These are phyloP conservation scores for Eimeria tenella DNA, from an alignment of 169 alveolate species.

Conservation along the genomic window DNA sequence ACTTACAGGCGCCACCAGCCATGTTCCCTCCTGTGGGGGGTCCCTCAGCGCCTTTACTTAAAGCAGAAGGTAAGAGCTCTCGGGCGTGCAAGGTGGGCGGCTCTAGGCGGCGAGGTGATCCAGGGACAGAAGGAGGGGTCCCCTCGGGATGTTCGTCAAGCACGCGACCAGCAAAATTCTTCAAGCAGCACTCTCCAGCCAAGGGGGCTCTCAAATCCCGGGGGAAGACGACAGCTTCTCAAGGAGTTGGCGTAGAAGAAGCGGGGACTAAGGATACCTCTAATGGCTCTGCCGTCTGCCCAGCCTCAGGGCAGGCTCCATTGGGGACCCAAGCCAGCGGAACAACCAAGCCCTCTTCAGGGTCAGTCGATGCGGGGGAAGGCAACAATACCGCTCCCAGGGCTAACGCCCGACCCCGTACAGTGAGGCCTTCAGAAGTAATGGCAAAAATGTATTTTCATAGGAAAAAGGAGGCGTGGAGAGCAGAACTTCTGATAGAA, in stretches of 20 bases:
- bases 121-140: slow-evolving; percentile 27
- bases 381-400: slow-evolving; percentile 13
- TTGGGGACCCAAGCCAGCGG: slow-evolving; percentile 9
- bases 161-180: slow-evolving; percentile 49
- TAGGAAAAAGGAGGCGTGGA: slow-evolving; percentile 75
- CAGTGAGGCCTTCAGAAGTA: slow-evolving; percentile 61
- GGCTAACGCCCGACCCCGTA: slow-evolving; percentile 19
- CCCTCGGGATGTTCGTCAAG: background rate
- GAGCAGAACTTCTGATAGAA: slow-evolving; percentile 66
- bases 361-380: background rate
- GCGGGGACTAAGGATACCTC: slow-evolving; percentile 12
- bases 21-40: slow-evolving; percentile 4
- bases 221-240: background rate
- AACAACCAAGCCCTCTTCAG: background rate
- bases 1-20: background rate
- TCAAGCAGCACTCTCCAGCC: slow-evolving; percentile 57
- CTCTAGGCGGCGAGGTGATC: slow-evolving; percentile 12
- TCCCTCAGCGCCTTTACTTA: background rate
- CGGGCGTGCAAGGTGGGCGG: slow-evolving; percentile 12
- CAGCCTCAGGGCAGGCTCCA: slow-evolving; percentile 4
- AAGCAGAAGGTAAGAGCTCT: slow-evolving; percentile 6
- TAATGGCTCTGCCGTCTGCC: background rate
- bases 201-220: slow-evolving; percentile 42
- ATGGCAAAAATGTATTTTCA: slow-evolving; percentile 69
- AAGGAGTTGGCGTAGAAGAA: slow-evolving; percentile 27